phyloP scores from a whole-genome alignment of 2,329 filamentous ascomycete species.

The Bipolaris oryzae region DNA sequence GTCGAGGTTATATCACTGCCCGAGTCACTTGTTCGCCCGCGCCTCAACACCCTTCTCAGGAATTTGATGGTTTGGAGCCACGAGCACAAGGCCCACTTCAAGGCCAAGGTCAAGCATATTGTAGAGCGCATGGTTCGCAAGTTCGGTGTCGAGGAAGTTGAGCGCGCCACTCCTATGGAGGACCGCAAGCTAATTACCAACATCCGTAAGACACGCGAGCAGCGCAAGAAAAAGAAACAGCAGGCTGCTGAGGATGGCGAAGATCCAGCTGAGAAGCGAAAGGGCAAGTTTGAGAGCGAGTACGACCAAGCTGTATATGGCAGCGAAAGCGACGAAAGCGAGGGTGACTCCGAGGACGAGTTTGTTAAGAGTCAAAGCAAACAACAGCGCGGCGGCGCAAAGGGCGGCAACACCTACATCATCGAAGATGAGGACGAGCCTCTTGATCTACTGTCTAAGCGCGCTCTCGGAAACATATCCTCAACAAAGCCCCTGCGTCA shows the following conservation, averaged over 20 bases:
- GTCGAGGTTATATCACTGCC: slow-evolving; percentile 89
- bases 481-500: slow-evolving; percentile 79
- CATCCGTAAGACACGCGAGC: slow-evolving; percentile 93
- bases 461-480: slow-evolving; percentile 89
- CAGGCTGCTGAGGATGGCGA: slow-evolving; percentile 65
- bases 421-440: slow-evolving; percentile 94
- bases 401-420: slow-evolving; percentile 74
- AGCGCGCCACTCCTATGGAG: slow-evolving; percentile 79
- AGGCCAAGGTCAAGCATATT: slow-evolving; percentile 97
- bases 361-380: slow-evolving; percentile 43
- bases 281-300: slow-evolving; percentile 81
- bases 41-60: slow-evolving; percentile 78
- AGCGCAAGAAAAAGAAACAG: slow-evolving; percentile 86
- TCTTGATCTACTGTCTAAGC: slow-evolving; percentile 87
- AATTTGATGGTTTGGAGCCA: slow-evolving; percentile 96
- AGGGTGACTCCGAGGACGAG: slow-evolving; percentile 49
- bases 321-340: slow-evolving; percentile 61
- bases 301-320: slow-evolving; percentile 97
- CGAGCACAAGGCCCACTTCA: slow-evolving; percentile 97
- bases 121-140: slow-evolving; percentile 91
- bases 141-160: slow-evolving; percentile 82
- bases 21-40: slow-evolving; percentile 75
- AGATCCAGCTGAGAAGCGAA: slow-evolving; percentile 49
- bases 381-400: slow-evolving; percentile 47
- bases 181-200: slow-evolving; percentile 91